Evolutionary conservation across 129 eudicot genomes (phyloP).

Genomic region (Oenanthe sinensis): DNA sequence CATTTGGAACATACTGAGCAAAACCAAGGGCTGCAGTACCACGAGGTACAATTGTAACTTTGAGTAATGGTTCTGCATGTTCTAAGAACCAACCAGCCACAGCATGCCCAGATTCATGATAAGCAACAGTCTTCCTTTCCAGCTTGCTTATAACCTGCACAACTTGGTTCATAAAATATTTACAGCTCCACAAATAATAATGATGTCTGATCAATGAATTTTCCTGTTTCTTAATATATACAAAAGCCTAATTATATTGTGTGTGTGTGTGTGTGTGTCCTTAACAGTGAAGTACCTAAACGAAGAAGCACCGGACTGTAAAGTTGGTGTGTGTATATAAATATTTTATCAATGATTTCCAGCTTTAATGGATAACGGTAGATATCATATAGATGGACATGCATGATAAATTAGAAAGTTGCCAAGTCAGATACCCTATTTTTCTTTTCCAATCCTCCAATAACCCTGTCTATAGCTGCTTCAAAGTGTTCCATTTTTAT

Average conservation of each 20-base stretch:
- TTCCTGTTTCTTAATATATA: background rate
- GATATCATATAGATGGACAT: background rate
- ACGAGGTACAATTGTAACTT: slow-evolving; percentile 89
- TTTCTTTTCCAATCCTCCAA: slow-evolving; percentile 78
- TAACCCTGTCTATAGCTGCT: slow-evolving; percentile 69
- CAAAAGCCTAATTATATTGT: background rate
- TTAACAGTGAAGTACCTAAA: background rate
- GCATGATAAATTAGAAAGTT: background rate
- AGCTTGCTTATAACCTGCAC: slow-evolving; percentile 74
- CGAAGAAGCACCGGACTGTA: background rate
- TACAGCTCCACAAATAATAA: background rate
- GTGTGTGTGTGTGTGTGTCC: background rate
- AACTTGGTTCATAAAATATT: background rate
- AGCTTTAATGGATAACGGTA: background rate
- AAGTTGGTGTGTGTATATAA: background rate
- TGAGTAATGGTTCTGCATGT: slow-evolving; percentile 82
- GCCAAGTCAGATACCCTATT: slow-evolving; percentile 40
- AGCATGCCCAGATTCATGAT: slow-evolving; percentile 94
- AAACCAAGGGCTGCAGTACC: slow-evolving; percentile 94
- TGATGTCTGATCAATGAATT: background rate
- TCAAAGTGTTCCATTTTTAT: slow-evolving; percentile 70
- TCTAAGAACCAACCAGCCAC: slow-evolving; percentile 90
- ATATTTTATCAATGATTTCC: background rate
- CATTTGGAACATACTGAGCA: slow-evolving; percentile 87
- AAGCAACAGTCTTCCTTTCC: slow-evolving; percentile 85